A percentile compares a stretch with the other conserved stretches of the same genome.
Conservation (phyloP, 2,329 filamentous ascomycete genomes). For the Dactylellina sp. region DNA sequence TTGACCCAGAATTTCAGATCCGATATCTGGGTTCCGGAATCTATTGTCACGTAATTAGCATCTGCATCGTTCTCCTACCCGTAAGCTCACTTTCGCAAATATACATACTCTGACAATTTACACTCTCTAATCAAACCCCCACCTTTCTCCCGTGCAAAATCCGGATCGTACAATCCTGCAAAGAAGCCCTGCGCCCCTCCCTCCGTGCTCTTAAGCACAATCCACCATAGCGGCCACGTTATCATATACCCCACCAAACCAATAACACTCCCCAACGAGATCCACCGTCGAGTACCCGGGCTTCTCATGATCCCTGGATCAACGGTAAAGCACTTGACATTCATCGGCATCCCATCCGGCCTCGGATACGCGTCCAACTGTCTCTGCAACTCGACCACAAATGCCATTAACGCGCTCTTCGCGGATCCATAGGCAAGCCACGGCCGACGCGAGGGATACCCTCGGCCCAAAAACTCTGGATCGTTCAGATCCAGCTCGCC, state of each 20-base stretch:
- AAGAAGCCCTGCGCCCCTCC: conserved; percentile 89
- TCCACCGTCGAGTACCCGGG: conserved; percentile 85
- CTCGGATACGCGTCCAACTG: conserved; percentile 86
- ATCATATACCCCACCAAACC: conserved; percentile 81
- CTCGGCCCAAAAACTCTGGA: conserved; percentile 64
- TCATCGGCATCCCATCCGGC: conserved; percentile 84
- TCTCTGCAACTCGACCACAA: conserved; percentile 90
- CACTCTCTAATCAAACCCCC: conserved; percentile 90
- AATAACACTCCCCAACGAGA: conserved; percentile 84
- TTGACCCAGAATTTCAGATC: conserved; percentile 82
- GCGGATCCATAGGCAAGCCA: conserved; percentile 60
- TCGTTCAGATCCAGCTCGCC: conserved; percentile 67
- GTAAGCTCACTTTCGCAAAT: conserved; percentile 63
- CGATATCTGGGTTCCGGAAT: conserved; percentile 71
- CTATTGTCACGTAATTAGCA: conserved; percentile 28
- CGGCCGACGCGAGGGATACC: conserved; percentile 67
- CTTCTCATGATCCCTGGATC: conserved; percentile 89
- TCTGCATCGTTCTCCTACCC: conserved; percentile 65
- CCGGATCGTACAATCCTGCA: conserved; percentile 84
- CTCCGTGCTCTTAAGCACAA: conserved; percentile 84
- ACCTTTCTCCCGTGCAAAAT: conserved; percentile 73
- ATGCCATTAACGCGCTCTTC: conserved; percentile 81
- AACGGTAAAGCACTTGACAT: conserved; percentile 83
- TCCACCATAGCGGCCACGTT: conserved; percentile 84
- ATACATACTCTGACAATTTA: conserved; percentile 63